Conservation (phyloP, 495 filamentous ascomycete genomes). For the Lophium mytilinum region DNA sequence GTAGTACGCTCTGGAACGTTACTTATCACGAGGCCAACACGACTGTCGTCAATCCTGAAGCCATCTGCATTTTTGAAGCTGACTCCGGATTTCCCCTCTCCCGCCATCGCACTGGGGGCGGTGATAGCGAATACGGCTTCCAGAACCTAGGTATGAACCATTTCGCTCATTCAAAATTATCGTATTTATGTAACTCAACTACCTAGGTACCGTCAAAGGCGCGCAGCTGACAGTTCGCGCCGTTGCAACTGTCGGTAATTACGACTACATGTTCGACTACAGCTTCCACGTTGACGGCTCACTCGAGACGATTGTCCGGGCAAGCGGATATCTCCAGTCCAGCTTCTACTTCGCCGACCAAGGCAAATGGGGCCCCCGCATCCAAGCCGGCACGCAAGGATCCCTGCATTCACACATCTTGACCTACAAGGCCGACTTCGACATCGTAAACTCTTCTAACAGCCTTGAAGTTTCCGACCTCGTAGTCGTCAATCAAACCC, state of each 20-base stretch:
- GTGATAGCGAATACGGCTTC: slow-evolving; percentile 19
- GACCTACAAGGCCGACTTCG: slow-evolving; percentile 22
- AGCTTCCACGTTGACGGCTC: slow-evolving; percentile 20
- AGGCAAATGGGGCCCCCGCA: slow-evolving; percentile 12
- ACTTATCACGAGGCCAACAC: too few species aligned
- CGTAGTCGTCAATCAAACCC: slow-evolving; percentile 5
- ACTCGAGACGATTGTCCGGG: slow-evolving; percentile 13
- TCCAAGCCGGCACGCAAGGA: slow-evolving; percentile 13
- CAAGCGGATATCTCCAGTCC: slow-evolving; percentile 16
- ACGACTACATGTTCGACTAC: slow-evolving; percentile 24
- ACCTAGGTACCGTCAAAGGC: slow-evolving; percentile 15
- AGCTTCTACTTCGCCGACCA: slow-evolving; percentile 15
- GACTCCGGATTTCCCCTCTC: too few species aligned
- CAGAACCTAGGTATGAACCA: slow-evolving; percentile 9
- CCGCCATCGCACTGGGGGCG: too few species aligned
- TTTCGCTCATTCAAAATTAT: too few species aligned
- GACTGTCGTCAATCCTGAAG: too few species aligned
- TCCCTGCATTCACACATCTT: slow-evolving; percentile 18
- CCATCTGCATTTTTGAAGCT: too few species aligned
- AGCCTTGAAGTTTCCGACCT: slow-evolving; percentile 12
- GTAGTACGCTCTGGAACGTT: too few species aligned
- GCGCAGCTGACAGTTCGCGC: slow-evolving; percentile 4
- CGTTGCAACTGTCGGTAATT: slow-evolving; percentile 21
- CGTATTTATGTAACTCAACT: too few species aligned
- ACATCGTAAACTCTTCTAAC: slow-evolving; percentile 12